Evolutionary conservation across 2,329 filamentous ascomycete species (phyloP), one percentile per base, ranked within the genome.

Genomic region (Fusarium duplospermum): DNA sequence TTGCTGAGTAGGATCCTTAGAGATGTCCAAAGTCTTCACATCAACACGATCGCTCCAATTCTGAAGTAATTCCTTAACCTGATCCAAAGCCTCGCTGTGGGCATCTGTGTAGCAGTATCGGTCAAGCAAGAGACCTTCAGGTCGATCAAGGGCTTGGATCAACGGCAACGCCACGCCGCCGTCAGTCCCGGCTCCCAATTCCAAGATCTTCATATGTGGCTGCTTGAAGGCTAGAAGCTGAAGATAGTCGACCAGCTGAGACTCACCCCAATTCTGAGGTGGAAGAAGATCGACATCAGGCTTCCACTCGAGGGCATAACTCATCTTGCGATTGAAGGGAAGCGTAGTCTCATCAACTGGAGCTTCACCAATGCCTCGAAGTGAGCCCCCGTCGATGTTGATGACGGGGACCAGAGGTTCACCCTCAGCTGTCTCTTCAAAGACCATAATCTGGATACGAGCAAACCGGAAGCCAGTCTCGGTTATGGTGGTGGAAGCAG

Each of bases 161-260:
- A 69, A 57, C 4, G 62, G 22, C 18, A 66, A 4, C 31, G 62
- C 64, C 6, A 61, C 18, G 18, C 14, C 14, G 16, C 31, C 57
- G 8, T 35, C 38, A 42, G 22, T 36, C 24, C 65, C 65, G 1
- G 42, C 24, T 38, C 66, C 66, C 5, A 71, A 31, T 36, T 66
- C 66, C 22, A 71, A 22, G 38, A 71, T 66, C 42, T 63, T 69
- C 65, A 71, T 69, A 8, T 69, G 50, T n/a, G 69, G 69, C 31
- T 66, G 58, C 52, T 71, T 71, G 22, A 69, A 69, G n/a, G 57
- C 68, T 8, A 71, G 14, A 16, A 68, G 61, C 13, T 71, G 33
- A 57, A 70, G 22, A 52, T 64, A 70, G 0, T 70, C 54, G 3
- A 67, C 10, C 14, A 70, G 8, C 2, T 58, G 54, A 4, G 54